Percentiles rank a stretch among this genome's conserved stretches.
Conservation (phyloP, 1,284 basidiomycete species). For the Trametes sp. region DNA sequence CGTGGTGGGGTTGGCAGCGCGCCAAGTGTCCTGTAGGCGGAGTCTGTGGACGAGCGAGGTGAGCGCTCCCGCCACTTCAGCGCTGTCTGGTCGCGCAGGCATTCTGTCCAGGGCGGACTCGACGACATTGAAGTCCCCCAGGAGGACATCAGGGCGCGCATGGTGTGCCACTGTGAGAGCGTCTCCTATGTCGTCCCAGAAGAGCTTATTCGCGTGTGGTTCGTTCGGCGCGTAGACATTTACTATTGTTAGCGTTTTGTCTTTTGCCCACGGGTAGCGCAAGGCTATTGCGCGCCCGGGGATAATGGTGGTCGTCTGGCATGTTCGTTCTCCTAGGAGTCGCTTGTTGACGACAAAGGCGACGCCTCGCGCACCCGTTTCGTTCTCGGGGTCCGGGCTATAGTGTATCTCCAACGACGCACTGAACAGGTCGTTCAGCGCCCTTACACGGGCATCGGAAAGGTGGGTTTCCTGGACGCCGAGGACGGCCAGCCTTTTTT, state of each 20-base stretch:
- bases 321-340: neutral
- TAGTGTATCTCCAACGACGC: neutral
- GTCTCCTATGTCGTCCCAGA: neutral
- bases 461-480: slow-evolving; percentile 1
- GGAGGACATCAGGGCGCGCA: neutral
- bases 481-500: no score
- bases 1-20: neutral
- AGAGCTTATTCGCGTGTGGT: neutral
- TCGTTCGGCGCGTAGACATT: neutral
- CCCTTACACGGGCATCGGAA: neutral
- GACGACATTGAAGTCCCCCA: neutral
- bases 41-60: no score
- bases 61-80: neutral
- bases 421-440: neutral
- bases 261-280: neutral
- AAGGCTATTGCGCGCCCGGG: neutral
- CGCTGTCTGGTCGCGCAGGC: neutral
- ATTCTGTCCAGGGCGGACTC: neutral
- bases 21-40: neutral
- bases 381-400: neutral
- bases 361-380: neutral
- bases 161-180: neutral
- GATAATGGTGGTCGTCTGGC: neutral
- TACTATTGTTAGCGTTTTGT: neutral
- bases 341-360: neutral